Evolutionary conservation across 2,329 filamentous ascomycete species (phyloP).

Genomic region (Penicillium sp.): DNA sequence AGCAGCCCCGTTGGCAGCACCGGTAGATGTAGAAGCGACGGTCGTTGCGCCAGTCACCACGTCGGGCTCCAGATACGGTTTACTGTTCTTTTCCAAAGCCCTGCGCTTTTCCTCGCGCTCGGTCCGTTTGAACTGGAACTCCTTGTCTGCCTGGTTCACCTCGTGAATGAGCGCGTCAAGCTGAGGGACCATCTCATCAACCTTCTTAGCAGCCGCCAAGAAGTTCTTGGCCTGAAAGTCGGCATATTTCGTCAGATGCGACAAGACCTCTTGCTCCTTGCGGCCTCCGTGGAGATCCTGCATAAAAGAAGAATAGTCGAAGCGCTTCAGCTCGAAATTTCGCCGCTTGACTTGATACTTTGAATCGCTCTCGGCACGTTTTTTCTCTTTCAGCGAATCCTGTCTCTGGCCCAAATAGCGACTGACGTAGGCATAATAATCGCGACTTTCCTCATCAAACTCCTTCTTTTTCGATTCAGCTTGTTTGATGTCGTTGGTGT

Average conservation of each 20-base stretch:
- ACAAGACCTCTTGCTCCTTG: slow-evolving; percentile 95
- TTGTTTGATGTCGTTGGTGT: slow-evolving; percentile 95
- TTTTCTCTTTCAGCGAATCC: slow-evolving; percentile 96
- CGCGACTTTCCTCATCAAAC: slow-evolving; percentile 97
- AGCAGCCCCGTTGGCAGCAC: slow-evolving; percentile 50
- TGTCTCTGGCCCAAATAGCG: slow-evolving; percentile 94
- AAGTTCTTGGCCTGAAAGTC: slow-evolving; percentile 85
- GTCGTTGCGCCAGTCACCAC: slow-evolving; percentile 47
- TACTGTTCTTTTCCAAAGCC: slow-evolving; percentile 82
- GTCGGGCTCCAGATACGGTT: slow-evolving; percentile 69
- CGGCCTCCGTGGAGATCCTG: slow-evolving; percentile 98
- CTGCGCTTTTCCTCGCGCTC: slow-evolving; percentile 94
- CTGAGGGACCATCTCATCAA: slow-evolving; percentile 83
- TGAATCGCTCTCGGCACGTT: slow-evolving; percentile 87
- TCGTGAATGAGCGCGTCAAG: slow-evolving; percentile 84
- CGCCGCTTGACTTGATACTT: slow-evolving; percentile 94
- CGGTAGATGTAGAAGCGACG: slow-evolving; percentile 33
- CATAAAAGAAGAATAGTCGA: slow-evolving; percentile 99
- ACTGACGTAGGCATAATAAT: slow-evolving; percentile 94
- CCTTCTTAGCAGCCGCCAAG: slow-evolving; percentile 76
- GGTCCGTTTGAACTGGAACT: slow-evolving; percentile 92
- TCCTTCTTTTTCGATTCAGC: slow-evolving; percentile 95
- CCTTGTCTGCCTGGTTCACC: slow-evolving; percentile 91
- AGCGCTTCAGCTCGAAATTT: slow-evolving; percentile 94
- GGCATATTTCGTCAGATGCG: slow-evolving; percentile 89